phyloP scores from a whole-genome alignment of 306 rosid species.

The Cicer arietinum region DNA sequence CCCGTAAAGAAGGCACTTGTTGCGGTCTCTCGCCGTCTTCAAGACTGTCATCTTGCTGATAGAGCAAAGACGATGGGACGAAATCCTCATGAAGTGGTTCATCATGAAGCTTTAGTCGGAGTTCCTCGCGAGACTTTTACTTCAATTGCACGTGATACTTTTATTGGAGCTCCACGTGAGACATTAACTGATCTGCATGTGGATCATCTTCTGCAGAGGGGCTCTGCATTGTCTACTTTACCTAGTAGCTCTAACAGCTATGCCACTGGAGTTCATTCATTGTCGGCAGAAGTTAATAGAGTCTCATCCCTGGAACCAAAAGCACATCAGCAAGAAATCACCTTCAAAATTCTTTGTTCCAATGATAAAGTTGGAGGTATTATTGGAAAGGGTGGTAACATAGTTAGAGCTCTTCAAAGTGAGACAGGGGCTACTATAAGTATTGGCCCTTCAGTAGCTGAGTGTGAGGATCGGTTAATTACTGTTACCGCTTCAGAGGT shows the following conservation, averaged over 20 bases:
- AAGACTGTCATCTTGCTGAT: constrained; percentile 65
- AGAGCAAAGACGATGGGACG: constrained; percentile 57
- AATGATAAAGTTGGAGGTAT: constrained; percentile 88
- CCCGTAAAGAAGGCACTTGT: constrained; percentile 85
- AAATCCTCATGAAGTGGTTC: constrained; percentile 64
- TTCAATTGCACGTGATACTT: constrained; percentile 47
- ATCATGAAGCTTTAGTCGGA: constrained; percentile 45
- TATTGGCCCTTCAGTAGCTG: constrained; percentile 68
- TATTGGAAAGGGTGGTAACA: constrained; percentile 90
- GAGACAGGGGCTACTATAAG: constrained; percentile 89
- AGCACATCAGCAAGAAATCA: constrained; percentile 66
- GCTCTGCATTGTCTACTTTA: constrained; percentile 54
- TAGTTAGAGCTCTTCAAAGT: constrained; percentile 81
- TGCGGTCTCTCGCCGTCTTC: constrained; percentile 82
- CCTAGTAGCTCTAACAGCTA: constrained; percentile 64
- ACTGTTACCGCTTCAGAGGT: constrained; percentile 90
- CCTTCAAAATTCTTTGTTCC: constrained; percentile 79
- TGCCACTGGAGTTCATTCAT: constrained; percentile 64
- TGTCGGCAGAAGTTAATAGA: constrained; percentile 66
- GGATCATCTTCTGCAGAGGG: constrained; percentile 62
- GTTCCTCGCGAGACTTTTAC: constrained; percentile 37
- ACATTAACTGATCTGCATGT: constrained; percentile 54
- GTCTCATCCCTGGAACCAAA: constrained; percentile 58
- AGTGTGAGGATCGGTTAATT: constrained; percentile 82
- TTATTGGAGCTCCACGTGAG: constrained; percentile 39